These are phyloP conservation scores for Phytophthora pluvialis DNA, from an alignment of 352 stramenopile genomes.

Conservation along the genomic window DNA sequence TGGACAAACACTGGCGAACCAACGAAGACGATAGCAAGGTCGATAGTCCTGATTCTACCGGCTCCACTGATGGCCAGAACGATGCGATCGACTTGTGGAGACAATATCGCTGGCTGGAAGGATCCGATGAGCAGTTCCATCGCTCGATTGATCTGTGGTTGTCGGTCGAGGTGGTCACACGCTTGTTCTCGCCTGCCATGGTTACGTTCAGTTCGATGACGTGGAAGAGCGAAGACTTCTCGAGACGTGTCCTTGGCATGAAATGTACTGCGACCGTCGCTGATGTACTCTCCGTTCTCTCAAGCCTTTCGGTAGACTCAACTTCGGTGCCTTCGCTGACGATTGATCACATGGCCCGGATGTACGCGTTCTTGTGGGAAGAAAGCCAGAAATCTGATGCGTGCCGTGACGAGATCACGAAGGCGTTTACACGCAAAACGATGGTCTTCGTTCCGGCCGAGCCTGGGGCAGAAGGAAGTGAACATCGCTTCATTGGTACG, in stretches of 20 bases:
- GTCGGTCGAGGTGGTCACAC: constrained; percentile 32
- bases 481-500: constrained; percentile 27
- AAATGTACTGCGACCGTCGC: constrained; percentile 42
- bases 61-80: constrained; percentile 16
- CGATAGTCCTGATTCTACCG: background rate
- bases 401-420: constrained; percentile 25
- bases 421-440: constrained; percentile 34
- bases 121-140: constrained; percentile 49
- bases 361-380: constrained; percentile 58
- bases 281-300: constrained; percentile 57
- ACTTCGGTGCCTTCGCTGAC: constrained; percentile 19
- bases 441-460: constrained; percentile 35
- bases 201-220: constrained; percentile 47
- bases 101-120: constrained; percentile 45
- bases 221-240: constrained; percentile 49
- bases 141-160: constrained; percentile 54
- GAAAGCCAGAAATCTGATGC: constrained; percentile 36
- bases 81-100: constrained; percentile 30
- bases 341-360: constrained; percentile 27
- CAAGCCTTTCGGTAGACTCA: constrained; percentile 31
- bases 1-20: constrained; percentile 53
- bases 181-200: constrained; percentile 53
- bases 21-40: background rate
- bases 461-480: background rate
- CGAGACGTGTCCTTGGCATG: constrained; percentile 48